Conservation (phyloP, 2,329 filamentous ascomycete species). For the Gnomoniopsis sp. region DNA sequence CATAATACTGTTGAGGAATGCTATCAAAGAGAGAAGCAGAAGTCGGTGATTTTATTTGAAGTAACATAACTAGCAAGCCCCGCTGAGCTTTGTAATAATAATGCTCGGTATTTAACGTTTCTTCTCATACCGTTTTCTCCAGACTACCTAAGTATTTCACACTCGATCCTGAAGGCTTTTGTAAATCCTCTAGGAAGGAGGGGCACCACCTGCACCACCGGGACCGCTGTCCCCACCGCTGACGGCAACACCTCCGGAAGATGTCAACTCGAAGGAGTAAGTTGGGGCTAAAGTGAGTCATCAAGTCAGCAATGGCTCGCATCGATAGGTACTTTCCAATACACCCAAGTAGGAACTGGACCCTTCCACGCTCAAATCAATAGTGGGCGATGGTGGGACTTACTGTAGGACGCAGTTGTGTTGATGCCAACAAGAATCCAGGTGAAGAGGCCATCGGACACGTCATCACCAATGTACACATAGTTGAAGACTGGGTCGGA, state of each 20-base stretch:
- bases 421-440: conserved; percentile 51
- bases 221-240: neutral
- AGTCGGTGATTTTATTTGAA: too few relatives aligned
- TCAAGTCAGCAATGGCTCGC: neutral
- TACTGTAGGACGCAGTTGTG: conserved; percentile 27
- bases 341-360: neutral
- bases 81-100: too few relatives aligned
- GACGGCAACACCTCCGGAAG: conserved; percentile 2
- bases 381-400: neutral
- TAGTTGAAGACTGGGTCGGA: conserved; percentile 52
- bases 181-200: neutral
- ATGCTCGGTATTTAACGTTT: too few relatives aligned
- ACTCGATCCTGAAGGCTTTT: neutral
- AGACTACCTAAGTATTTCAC: neutral
- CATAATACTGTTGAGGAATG: too few relatives aligned
- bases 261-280: conserved; percentile 9
- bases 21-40: too few relatives aligned
- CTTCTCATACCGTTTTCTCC: neutral
- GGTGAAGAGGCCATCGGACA: conserved; percentile 45
- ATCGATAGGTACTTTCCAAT: neutral
- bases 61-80: too few relatives aligned
- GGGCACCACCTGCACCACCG: neutral
- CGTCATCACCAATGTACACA: conserved; percentile 43
- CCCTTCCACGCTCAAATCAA: neutral
- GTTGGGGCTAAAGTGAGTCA: conserved; percentile 1